A percentile compares a stretch with the other conserved stretches of the same genome.
phyloP scores from a whole-genome alignment of 148 eudicot species.

The Linanthus parryae region DNA sequence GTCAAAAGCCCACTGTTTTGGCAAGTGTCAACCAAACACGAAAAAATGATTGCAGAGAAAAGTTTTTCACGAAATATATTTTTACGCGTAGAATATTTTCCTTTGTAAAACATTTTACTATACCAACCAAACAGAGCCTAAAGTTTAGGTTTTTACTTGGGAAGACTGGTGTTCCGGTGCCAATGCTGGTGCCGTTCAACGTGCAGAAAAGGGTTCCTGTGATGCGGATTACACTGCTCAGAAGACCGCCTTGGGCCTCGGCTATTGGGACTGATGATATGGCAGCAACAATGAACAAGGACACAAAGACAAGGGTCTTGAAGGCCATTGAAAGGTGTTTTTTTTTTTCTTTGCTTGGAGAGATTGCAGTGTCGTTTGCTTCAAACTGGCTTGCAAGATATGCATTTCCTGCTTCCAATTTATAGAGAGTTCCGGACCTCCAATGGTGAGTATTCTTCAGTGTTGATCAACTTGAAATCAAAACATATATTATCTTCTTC shows the following conservation, averaged over 20 bases:
- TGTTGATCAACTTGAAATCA: too few species aligned
- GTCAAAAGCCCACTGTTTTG: too few species aligned
- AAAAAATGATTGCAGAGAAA: background rate
- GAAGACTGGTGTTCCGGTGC: background rate
- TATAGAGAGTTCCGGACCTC: too few species aligned
- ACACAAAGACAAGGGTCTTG: conserved; percentile 1
- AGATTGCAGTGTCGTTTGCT: too few species aligned
- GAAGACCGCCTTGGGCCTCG: background rate
- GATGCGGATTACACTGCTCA: background rate
- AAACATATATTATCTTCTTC: too few species aligned
- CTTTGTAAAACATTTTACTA: background rate
- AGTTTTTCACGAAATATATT: background rate
- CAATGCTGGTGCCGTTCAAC: conserved; percentile 2
- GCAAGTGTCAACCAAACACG: too few species aligned
- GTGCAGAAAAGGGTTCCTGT: background rate
- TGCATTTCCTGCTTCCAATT: too few species aligned
- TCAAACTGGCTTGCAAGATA: too few species aligned
- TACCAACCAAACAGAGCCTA: background rate
- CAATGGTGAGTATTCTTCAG: too few species aligned
- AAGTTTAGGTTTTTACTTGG: background rate
- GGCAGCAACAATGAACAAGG: background rate
- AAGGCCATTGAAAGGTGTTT: conserved; percentile 3
- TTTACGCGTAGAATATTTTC: background rate
- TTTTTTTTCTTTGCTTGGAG: too few species aligned
- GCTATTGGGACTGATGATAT: background rate